Base-by-base conservation (phyloP, 2,329 filamentous ascomycete genomes). In the Laburnicola sp. region DNA sequence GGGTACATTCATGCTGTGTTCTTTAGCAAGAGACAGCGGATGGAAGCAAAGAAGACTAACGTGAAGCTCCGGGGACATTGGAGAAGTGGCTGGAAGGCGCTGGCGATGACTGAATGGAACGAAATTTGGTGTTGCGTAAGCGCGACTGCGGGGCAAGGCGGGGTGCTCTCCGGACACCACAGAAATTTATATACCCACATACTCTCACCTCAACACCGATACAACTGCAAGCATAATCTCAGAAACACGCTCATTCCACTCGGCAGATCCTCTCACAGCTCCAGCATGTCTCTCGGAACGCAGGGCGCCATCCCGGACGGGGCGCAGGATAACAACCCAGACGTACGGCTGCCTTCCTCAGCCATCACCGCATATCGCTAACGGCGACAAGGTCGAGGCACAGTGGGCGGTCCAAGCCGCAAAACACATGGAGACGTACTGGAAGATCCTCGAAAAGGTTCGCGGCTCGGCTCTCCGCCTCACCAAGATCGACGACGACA, bases 361-460 rank as follows among this genome's bases (percentile, higher is more conserved):
- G 21, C 48, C 45, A 28, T 7, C 30, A 50, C 26, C 45, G 42
- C 45, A 52, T 50, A 39, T 47, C 53, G 54, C 69, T 75, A 47
- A 70, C 56, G 26, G 48, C 48, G 28, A 5, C 36, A 60, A 96
- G 89, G 97, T 99, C 73, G 94, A 99, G 83, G 96, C 97, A 82
- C 94, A 97, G 75, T 99, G 99, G 69, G 94, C 94, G 27, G 94
- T 99, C 66, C 97, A 97, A 81, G 92, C 88, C 45, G 94, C 97
- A 32, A 89, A 96, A 75, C 94, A 99, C 75, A 90, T 99, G 82
- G 84, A 90, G 69, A 97, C 93, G 42, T 97, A 99, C 82, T 99
- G 93, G 93, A 81, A 86, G 45, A 93, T 99, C 70, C 88, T 99
- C 65, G 88, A 97, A 75, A 91, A 88, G 71, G 84, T 96, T 62